Percentiles rank a stretch among this genome's conserved stretches.
phyloP scores from a whole-genome alignment of 2,329 filamentous ascomycete species.

The Xylaria sp. region DNA sequence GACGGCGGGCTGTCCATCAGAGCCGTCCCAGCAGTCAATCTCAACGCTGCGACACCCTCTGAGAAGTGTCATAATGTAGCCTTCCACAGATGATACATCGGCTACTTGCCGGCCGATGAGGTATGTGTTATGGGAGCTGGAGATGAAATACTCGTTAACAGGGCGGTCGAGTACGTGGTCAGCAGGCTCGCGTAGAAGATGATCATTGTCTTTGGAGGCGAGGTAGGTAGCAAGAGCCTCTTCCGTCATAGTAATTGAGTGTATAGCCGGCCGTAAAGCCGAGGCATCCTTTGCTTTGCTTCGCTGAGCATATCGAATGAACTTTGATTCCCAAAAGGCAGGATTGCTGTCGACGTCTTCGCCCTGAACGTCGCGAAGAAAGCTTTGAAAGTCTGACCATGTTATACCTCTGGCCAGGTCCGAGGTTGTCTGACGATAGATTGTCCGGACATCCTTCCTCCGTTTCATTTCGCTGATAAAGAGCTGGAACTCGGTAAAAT shows the following conservation, averaged over 20 bases:
- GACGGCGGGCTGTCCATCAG: slow-evolving; percentile 86
- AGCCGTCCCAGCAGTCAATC: slow-evolving; percentile 97
- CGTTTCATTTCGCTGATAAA: slow-evolving; percentile 88
- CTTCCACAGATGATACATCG: slow-evolving; percentile 91
- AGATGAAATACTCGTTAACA: slow-evolving; percentile 97
- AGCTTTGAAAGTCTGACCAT: slow-evolving; percentile 77
- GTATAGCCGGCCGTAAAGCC: slow-evolving; percentile 57
- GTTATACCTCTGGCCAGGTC: slow-evolving; percentile 74
- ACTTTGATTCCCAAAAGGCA: slow-evolving; percentile 76
- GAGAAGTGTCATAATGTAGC: slow-evolving; percentile 89
- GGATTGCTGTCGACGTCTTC: slow-evolving; percentile 78
- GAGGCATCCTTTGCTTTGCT: slow-evolving; percentile 61
- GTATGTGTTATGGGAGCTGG: slow-evolving; percentile 98
- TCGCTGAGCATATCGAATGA: slow-evolving; percentile 74
- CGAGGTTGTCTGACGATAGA: slow-evolving; percentile 73
- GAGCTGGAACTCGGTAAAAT: slow-evolving; percentile 82
- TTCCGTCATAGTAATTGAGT: slow-evolving; percentile 75
- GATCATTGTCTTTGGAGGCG: slow-evolving; percentile 77
- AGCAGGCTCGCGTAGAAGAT: slow-evolving; percentile 70
- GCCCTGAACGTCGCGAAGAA: slow-evolving; percentile 78
- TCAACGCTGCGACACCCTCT: slow-evolving; percentile 95
- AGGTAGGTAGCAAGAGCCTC: slow-evolving; percentile 82
- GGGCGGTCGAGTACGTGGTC: slow-evolving; percentile 79
- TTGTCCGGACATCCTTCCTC: slow-evolving; percentile 79
- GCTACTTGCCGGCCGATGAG: slow-evolving; percentile 90